These are phyloP conservation scores for Cyberlindnera veronae DNA, from an alignment of 805 yeast species.

Conservation along the genomic window DNA sequence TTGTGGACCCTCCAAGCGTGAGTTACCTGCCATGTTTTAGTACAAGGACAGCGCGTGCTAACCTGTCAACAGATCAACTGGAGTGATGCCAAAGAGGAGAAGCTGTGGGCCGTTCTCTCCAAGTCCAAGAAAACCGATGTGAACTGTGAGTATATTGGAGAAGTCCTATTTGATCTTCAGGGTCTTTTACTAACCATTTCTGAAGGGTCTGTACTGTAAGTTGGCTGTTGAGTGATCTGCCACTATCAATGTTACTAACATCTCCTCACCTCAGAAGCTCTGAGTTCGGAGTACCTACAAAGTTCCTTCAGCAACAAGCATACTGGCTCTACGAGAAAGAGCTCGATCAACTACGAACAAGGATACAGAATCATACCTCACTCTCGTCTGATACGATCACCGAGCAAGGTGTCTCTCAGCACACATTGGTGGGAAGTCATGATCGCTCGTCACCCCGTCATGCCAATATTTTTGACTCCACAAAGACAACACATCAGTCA, in stretches of 20 bases:
- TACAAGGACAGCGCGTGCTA: not conserved
- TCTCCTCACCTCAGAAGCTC: constrained; percentile 1
- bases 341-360: constrained; percentile 23
- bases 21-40: constrained; percentile 3
- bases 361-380: constrained; percentile 20
- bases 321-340: constrained; percentile 29
- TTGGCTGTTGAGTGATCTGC: not conserved
- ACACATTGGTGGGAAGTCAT: not conserved
- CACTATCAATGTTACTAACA: not conserved
- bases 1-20: constrained; percentile 24
- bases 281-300: constrained; percentile 23
- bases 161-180: not conserved
- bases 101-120: constrained; percentile 25
- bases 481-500: not conserved
- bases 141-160: constrained; percentile 18
- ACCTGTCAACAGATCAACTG: constrained; percentile 18
- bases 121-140: constrained; percentile 26
- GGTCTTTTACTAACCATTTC: constrained; percentile 3
- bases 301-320: constrained; percentile 28
- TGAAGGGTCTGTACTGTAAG: constrained; percentile 15
- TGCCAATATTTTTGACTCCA: not conserved
- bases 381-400: constrained; percentile 15
- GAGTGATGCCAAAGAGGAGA: constrained; percentile 24
- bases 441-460: not conserved
- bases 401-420: constrained; percentile 2